phyloP scores from a whole-genome alignment of 208 protist species.

The Acanthamoeba royreba region DNA sequence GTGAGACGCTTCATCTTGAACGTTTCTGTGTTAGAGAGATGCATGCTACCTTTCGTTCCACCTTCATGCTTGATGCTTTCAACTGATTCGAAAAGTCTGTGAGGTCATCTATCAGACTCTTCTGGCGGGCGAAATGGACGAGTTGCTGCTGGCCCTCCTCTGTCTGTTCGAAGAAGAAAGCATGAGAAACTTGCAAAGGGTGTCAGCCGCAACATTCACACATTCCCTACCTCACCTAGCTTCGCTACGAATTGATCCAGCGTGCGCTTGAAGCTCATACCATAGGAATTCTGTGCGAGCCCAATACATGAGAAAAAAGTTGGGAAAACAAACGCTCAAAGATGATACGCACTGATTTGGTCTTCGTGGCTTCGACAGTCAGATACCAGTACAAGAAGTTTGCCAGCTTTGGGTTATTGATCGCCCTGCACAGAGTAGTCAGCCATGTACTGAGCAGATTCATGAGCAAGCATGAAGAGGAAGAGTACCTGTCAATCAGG shows the following conservation, averaged over 20 bases:
- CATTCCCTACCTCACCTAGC: not conserved
- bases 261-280: not conserved
- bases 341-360: not conserved
- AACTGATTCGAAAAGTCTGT: not conserved
- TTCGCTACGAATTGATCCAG: not conserved
- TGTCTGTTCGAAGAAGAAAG: not conserved
- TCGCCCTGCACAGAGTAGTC: not conserved
- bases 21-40: not conserved
- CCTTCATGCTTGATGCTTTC: not conserved
- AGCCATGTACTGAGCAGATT: no score
- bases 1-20: no score
- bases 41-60: not conserved
- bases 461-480: no score
- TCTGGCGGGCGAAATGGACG: not conserved
- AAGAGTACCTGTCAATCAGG: no score
- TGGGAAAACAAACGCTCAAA: no score
- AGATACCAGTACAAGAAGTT: conserved; percentile 21
- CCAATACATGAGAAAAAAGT: no score
- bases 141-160: not conserved
- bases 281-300: not conserved
- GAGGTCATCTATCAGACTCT: conserved; percentile 6
- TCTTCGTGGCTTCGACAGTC: not conserved
- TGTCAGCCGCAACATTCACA: no score
- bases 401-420: not conserved
- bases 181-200: no score